These are phyloP conservation scores for Chlamydomonas eustigma DNA, from an alignment of 139 green algal species.

Conservation along the genomic window DNA sequence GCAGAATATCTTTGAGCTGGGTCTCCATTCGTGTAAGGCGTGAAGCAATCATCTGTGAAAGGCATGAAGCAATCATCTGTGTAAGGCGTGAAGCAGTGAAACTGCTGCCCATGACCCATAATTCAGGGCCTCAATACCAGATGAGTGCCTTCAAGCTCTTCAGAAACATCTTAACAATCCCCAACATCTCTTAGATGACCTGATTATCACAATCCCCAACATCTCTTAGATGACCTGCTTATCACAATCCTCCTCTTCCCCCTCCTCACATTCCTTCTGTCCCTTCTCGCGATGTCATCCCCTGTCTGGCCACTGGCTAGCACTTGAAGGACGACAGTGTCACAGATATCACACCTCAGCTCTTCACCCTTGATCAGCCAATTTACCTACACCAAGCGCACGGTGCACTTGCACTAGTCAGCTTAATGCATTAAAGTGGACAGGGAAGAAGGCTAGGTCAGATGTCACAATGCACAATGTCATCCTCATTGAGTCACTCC, in stretches of 20 bases:
- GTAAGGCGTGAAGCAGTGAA: neutral
- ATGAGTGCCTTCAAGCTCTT: neutral
- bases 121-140: no score
- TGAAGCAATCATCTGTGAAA: constrained; percentile 6
- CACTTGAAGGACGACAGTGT: constrained; percentile 14
- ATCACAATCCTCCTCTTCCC: neutral
- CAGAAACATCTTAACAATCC: no score
- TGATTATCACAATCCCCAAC: neutral
- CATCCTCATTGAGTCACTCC: no score
- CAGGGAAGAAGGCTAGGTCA: no score
- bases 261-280: constrained; percentile 22
- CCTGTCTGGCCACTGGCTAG: constrained; percentile 11
- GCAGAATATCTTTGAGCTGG: constrained; percentile 18
- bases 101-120: no score
- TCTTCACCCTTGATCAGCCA: constrained; percentile 12
- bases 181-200: neutral
- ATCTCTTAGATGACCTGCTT: neutral
- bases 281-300: neutral
- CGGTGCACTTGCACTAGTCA: no score
- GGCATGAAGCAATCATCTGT: no score
- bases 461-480: no score
- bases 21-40: constrained; percentile 3
- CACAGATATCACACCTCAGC: constrained; percentile 24
- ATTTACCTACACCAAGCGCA: constrained; percentile 5
- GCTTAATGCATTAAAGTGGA: no score